These are phyloP conservation scores for Chenopodium album DNA, from an alignment of 148 eudicot species.

Conservation along the genomic window DNA sequence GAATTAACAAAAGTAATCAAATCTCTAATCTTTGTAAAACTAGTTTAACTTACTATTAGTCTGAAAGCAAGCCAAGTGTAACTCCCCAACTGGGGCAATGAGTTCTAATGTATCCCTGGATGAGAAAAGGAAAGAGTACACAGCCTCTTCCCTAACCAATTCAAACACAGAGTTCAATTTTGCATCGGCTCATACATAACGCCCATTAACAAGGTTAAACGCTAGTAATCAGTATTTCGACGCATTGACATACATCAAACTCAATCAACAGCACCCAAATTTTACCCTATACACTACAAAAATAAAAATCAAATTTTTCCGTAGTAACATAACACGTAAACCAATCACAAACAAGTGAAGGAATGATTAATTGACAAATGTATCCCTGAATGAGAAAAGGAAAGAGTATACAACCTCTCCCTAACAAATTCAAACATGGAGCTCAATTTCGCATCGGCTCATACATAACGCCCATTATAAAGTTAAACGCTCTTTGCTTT, in stretches of 20 bases:
- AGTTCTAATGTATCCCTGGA: background rate
- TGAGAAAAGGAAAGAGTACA: background rate
- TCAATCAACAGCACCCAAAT: too few relatives aligned
- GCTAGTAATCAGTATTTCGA: slow-evolving; percentile 36
- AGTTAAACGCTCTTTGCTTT: slow-evolving; percentile 15
- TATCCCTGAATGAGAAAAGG: background rate
- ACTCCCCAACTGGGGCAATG: too few relatives aligned
- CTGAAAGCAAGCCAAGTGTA: too few relatives aligned
- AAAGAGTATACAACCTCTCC: slow-evolving; percentile 7
- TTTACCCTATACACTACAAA: background rate
- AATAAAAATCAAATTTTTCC: too few relatives aligned
- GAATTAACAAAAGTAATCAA: slow-evolving; percentile 10
- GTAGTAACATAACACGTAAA: too few relatives aligned
- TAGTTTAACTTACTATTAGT: too few relatives aligned
- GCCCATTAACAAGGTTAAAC: background rate
- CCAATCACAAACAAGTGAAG: too few relatives aligned
- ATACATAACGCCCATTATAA: slow-evolving; percentile 23
- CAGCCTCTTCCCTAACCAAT: background rate
- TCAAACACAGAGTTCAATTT: slow-evolving; percentile 16
- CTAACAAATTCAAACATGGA: background rate
- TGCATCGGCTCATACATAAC: slow-evolving; percentile 34
- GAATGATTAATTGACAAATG: background rate
- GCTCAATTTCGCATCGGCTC: slow-evolving; percentile 31
- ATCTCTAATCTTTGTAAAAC: too few relatives aligned
- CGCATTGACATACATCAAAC: background rate